Percentiles rank a stretch among this genome's conserved stretches.
These are phyloP conservation scores for Fomitopsis pulvina DNA, from an alignment of 768 basidiomycete genomes.

Conservation along the genomic window DNA sequence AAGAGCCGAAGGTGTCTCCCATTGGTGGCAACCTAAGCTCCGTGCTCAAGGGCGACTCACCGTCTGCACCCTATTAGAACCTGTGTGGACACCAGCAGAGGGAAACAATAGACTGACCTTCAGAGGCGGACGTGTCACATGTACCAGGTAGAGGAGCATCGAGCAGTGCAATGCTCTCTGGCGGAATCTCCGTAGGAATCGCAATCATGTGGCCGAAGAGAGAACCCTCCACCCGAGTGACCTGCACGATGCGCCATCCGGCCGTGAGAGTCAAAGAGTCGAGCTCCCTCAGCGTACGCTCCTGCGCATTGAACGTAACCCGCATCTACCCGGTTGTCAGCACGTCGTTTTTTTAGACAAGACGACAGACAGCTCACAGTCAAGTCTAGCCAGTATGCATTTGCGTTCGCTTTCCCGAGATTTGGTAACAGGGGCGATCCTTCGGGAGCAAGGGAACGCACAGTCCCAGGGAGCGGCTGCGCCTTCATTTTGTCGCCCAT, in stretches of 20 bases:
- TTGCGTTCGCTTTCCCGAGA: conserved; percentile 63
- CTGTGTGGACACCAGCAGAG: not conserved
- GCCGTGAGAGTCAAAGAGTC: conserved; percentile 47
- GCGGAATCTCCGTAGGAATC: conserved; percentile 49
- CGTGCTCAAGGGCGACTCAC: not conserved
- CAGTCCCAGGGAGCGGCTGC: conserved; percentile 37
- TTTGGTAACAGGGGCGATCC: conserved; percentile 65
- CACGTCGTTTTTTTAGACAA: conserved; percentile 40
- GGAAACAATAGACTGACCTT: not conserved
- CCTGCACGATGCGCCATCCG: conserved; percentile 64
- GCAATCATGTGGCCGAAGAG: conserved; percentile 70
- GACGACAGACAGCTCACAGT: conserved; percentile 35
- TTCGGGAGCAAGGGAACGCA: conserved; percentile 45
- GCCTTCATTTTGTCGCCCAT: conserved; percentile 6
- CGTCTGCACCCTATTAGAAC: not conserved
- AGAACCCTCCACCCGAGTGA: conserved; percentile 54
- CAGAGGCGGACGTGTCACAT: no score
- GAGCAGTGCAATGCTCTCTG: conserved; percentile 11
- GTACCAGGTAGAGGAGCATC: conserved; percentile 2
- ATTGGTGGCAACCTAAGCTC: conserved; percentile 11
- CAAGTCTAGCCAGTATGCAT: conserved; percentile 67
- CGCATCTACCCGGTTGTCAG: conserved; percentile 64
- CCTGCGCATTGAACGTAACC: conserved; percentile 59
- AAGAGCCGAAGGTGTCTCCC: conserved; percentile 19
- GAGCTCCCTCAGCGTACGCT: conserved; percentile 62